Evolutionary conservation across 1,139 yeast genomes (phyloP), one percentile per base, ranked within the genome.

Genomic region (Candida glucosophila): DNA sequence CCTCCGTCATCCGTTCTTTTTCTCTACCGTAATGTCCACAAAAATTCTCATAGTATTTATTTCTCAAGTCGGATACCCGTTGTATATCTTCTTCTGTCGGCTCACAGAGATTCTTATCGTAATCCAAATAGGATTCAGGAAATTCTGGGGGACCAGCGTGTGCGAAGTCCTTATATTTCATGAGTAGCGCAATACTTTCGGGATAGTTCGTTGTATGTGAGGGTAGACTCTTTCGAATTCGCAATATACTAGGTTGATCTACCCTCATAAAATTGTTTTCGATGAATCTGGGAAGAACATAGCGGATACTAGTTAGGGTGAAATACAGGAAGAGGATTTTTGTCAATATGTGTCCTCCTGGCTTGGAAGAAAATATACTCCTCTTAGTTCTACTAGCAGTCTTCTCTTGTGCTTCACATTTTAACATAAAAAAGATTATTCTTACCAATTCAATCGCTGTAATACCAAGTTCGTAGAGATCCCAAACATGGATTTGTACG

Each of bases 61-160:
- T 55, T 20, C 66, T 39, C 5, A 46, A 33, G 0, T 50, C 43
- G 6, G 55, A 30, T 1, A 45, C 55, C 14, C 35, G 31, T 13
- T 49, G 52, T 2, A 55, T 43, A 29, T 57, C 60, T 22, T 40
- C 43, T 23, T 54, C 47, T 2, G 47, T 47, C 0, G 73, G 73
- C 5, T 51, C 46, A 6, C 49, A 48, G 3, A 65, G 38, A 17
- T 42, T 46, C 24, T 55, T 58, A 22, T 62, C 59, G 3, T 54
- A 55, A 29, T 58, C 59, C 25, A 66, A 40, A 32, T 49, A 64
- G 0, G 71, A 69, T 22, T 47, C 49, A 2, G 73, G 73, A 6
- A 61, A 34, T 6, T 49, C 54, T 3, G 67, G 60, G 15, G 70
- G 68, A 13, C 48, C 34, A 2, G 35, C 28, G 3, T 40, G 25